Conservation (phyloP, 352 stramenopile genomes). For the Pythium rhizo-oryzae region DNA sequence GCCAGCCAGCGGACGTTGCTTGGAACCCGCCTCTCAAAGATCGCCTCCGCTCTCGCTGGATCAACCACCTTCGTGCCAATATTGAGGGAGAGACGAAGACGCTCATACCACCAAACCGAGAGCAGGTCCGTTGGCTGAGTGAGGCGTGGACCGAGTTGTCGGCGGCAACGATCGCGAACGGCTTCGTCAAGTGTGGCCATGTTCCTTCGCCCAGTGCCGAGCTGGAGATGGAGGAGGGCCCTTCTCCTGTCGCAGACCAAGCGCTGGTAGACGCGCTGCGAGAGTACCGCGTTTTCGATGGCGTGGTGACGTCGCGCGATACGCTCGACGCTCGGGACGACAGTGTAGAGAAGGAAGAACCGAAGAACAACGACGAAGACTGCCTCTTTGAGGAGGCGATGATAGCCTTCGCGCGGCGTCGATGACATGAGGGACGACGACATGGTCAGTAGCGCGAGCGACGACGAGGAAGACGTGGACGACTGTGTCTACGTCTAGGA, state of each 20-base stretch:
- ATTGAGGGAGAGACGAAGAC: neutral
- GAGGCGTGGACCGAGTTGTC: neutral
- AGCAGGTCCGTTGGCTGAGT: neutral
- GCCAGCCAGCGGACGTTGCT: constrained; percentile 10
- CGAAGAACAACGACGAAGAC: constrained; percentile 5
- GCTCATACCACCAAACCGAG: neutral
- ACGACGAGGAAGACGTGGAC: constrained; percentile 1
- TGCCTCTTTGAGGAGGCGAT: constrained; percentile 8
- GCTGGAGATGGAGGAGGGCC: neutral
- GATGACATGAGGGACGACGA: constrained; percentile 1
- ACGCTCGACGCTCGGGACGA: constrained; percentile 4
- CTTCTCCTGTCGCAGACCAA: neutral
- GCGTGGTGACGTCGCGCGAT: neutral
- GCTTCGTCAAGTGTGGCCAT: neutral
- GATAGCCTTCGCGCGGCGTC: constrained; percentile 3
- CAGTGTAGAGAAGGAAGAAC: neutral
- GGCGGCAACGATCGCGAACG: constrained; percentile 1
- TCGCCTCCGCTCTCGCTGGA: constrained; percentile 3
- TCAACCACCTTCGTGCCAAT: neutral
- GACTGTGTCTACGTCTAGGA: constrained; percentile 12
- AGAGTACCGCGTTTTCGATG: neutral
- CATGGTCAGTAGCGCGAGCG: constrained; percentile 4
- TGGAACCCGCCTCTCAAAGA: constrained; percentile 8
- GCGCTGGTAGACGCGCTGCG: neutral
- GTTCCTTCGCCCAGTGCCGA: neutral